Evolutionary conservation across 495 filamentous ascomycete species (phyloP), one percentile per base, ranked within the genome.

Genomic region (Copromyces sp.): DNA sequence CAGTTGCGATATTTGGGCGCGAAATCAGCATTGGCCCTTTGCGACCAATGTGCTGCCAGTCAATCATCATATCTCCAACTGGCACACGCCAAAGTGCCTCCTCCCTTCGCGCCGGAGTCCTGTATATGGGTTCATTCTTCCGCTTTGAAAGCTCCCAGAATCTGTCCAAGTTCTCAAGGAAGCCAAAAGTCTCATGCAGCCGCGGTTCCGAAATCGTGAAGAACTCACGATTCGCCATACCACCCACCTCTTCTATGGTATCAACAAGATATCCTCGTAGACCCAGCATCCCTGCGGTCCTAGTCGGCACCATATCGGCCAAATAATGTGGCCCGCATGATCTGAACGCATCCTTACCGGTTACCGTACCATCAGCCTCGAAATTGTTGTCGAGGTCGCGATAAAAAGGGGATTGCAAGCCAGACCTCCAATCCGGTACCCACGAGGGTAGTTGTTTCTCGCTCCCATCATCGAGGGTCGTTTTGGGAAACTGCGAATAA

Each of bases 381-480:
- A 1, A 9, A 12, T 40, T 40, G 2, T 6, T 16, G 7, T 74
- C 45, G 9, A 37, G 32, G 37, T 68, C 39, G 12, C 9, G 20
- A 44, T 72, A 72, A 20, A 24, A 72, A 6, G 73, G 70, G 1
- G 1, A 0, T 20, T 9, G 20, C 35, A 70, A 11, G 6, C 32
- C 24, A 38, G 68, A 16, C 39, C 68, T 11, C 73, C 71, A 75
- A 39, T 76, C 75, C 11, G 75, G 73, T 29, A 76, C 75, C 75
- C 75, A 76, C 0, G 70, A 73, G 32, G 75, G 75, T 44, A 76
- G 3, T 4, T 61, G 6, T 1, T 61, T 24, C 16, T 32, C 0
- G 14, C 9, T 32, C 1, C 41, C 38, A n/a, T 37, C 12, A 4
- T 35, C 41, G 3, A 44, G 4, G 35, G 16, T 3, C 16, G 24